Evolutionary conservation across 2,329 filamentous ascomycete species (phyloP).

Genomic region (Aureobasidium sp.): DNA sequence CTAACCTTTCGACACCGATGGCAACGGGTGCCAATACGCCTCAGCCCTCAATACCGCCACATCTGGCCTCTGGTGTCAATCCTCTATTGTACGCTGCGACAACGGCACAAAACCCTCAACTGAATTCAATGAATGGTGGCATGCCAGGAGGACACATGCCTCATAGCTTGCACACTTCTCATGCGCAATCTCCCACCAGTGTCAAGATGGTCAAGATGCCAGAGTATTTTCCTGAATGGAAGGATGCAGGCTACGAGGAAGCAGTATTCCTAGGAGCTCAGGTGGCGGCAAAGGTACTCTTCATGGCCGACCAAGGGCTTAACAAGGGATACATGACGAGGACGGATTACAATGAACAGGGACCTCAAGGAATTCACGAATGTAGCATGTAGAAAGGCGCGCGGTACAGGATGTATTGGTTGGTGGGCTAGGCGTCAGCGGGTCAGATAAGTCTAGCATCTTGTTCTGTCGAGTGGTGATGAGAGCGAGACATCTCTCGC

Average conservation of each 20-base stretch:
- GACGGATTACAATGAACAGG: constrained; percentile 61
- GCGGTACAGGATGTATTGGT: not conserved
- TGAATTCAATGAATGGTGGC: constrained; percentile 34
- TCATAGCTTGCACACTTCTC: constrained; percentile 53
- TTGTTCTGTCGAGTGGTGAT: not conserved
- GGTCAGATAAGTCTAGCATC: not conserved
- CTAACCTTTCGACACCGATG: constrained; percentile 81
- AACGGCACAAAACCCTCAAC: constrained; percentile 55
- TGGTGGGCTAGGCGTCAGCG: not conserved
- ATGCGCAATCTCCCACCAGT: constrained; percentile 71
- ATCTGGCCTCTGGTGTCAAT: constrained; percentile 57
- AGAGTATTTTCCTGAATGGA: constrained; percentile 87
- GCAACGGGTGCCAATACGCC: constrained; percentile 91
- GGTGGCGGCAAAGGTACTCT: constrained; percentile 71
- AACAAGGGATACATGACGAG: constrained; percentile 64
- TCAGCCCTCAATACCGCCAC: constrained; percentile 45
- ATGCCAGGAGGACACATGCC: constrained; percentile 24
- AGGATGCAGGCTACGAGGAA: constrained; percentile 68
- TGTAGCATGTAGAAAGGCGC: constrained; percentile 22
- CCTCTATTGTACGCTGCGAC: constrained; percentile 88
- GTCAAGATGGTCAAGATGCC: constrained; percentile 74
- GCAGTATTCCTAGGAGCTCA: constrained; percentile 80
- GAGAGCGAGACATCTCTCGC: constrained; percentile 1
- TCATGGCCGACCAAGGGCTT: constrained; percentile 59
- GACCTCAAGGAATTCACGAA: constrained; percentile 58